Conservation (phyloP, 306 rosid species). For the Dalbergia oliveri region DNA sequence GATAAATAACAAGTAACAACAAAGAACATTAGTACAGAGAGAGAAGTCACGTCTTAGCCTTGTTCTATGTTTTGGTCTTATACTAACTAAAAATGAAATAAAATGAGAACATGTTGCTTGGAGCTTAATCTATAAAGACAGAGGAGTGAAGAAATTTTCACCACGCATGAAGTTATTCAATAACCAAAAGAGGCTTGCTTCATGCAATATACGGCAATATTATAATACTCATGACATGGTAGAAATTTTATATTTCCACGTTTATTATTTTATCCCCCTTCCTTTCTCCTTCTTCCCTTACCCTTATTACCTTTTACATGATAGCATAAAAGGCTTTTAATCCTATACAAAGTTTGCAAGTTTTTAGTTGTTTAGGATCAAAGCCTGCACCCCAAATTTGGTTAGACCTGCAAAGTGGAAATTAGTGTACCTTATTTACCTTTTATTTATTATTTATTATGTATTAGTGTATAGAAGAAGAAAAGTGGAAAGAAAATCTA, state of each 20-base stretch:
- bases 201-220: conserved; percentile 7
- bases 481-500: not conserved
- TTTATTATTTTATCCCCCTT: not conserved
- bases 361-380: not conserved
- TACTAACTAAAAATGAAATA: not conserved
- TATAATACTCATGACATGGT: conserved; percentile 19
- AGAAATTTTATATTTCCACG: not conserved
- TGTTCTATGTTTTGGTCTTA: conserved; percentile 32
- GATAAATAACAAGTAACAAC: conserved; percentile 5
- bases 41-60: conserved; percentile 9
- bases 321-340: not conserved
- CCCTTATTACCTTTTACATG: not conserved
- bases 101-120: not conserved
- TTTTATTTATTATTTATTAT: too few species aligned
- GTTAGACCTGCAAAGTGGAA: too few species aligned
- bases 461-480: not conserved
- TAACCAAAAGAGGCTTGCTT: conserved; percentile 29
- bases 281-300: not conserved
- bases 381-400: not conserved
- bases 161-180: conserved; percentile 16
- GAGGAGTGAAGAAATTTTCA: conserved; percentile 16
- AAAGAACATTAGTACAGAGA: conserved; percentile 26
- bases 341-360: not conserved
- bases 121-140: conserved; percentile 17
- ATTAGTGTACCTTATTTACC: not conserved